Conservation (phyloP, 768 basidiomycete species). For the Rhizopogon rudus region DNA sequence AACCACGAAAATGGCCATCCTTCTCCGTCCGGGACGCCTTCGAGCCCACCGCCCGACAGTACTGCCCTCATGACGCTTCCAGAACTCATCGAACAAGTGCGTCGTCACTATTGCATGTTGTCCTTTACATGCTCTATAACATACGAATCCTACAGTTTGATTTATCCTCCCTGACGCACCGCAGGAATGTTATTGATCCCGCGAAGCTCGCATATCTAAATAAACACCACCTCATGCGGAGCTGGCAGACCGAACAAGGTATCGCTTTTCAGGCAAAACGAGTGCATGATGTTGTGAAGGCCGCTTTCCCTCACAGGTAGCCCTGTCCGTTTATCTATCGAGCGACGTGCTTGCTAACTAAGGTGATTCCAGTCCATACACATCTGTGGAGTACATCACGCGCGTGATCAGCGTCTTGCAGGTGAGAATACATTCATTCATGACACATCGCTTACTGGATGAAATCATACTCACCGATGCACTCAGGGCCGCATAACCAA, state of each 20-base stretch:
- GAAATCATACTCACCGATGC: neutral
- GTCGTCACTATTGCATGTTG: constrained; percentile 11
- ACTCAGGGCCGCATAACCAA: constrained; percentile 63
- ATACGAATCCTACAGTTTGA: constrained; percentile 52
- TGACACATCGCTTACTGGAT: neutral
- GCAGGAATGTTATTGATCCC: constrained; percentile 77
- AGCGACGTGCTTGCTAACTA: neutral
- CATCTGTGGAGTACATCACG: constrained; percentile 54
- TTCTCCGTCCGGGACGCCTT: constrained; percentile 17
- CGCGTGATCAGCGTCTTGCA: constrained; percentile 58
- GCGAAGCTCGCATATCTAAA: constrained; percentile 84
- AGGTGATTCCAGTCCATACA: constrained; percentile 34
- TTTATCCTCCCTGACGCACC: constrained; percentile 68
- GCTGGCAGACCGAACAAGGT: constrained; percentile 45
- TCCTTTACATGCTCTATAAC: neutral
- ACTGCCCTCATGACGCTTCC: constrained; percentile 56
- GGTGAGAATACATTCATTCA: constrained; percentile 27
- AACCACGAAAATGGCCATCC: constrained; percentile 30
- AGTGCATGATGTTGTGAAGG: constrained; percentile 48
- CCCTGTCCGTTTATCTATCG: neutral
- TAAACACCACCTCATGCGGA: constrained; percentile 71
- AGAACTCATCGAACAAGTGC: constrained; percentile 62
- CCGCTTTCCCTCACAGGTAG: constrained; percentile 57
- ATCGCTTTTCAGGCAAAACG: constrained; percentile 50
- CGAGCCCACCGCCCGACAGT: constrained; percentile 53